A percentile compares a stretch with the other conserved stretches of the same genome.
Evolutionary conservation across 306 rosid species (phyloP).

Genomic region (Prunus campanulata): DNA sequence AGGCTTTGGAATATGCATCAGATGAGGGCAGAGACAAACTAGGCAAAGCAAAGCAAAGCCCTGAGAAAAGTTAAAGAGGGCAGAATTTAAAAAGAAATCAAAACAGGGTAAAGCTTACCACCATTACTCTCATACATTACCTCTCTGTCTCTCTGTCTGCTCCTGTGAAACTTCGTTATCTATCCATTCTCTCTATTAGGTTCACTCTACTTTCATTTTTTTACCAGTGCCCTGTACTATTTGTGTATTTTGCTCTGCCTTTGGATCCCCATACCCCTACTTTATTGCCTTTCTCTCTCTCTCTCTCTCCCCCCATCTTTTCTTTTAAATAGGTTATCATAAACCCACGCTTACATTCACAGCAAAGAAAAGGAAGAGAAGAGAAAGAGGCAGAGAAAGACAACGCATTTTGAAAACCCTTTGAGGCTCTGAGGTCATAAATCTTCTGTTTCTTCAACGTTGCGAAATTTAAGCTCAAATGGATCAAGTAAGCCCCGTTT

Average conservation of each 20-base stretch:
- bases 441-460: neutral
- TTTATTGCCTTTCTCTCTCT: slow-evolving; percentile 3
- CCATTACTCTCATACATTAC: slow-evolving; percentile 29
- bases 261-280: slow-evolving; percentile 30
- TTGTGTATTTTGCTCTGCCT: slow-evolving; percentile 7
- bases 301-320: slow-evolving; percentile 7
- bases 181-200: neutral
- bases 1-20: slow-evolving; percentile 34
- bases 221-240: slow-evolving; percentile 13
- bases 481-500: slow-evolving; percentile 13
- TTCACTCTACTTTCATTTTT: slow-evolving; percentile 16
- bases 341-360: slow-evolving; percentile 32
- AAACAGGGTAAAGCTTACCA: slow-evolving; percentile 8
- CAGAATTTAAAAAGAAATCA: slow-evolving; percentile 31
- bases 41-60: slow-evolving; percentile 20
- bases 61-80: slow-evolving; percentile 26
- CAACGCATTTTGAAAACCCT: slow-evolving; percentile 8
- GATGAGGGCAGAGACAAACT: slow-evolving; percentile 20
- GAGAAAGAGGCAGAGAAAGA: slow-evolving; percentile 4
- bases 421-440: slow-evolving; percentile 12
- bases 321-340: slow-evolving; percentile 31
- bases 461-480: slow-evolving; percentile 4
- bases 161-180: slow-evolving; percentile 47
- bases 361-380: neutral
- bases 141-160: slow-evolving; percentile 59